phyloP scores from a whole-genome alignment of 2,329 filamentous ascomycete species.

The Macrophomina tecta region DNA sequence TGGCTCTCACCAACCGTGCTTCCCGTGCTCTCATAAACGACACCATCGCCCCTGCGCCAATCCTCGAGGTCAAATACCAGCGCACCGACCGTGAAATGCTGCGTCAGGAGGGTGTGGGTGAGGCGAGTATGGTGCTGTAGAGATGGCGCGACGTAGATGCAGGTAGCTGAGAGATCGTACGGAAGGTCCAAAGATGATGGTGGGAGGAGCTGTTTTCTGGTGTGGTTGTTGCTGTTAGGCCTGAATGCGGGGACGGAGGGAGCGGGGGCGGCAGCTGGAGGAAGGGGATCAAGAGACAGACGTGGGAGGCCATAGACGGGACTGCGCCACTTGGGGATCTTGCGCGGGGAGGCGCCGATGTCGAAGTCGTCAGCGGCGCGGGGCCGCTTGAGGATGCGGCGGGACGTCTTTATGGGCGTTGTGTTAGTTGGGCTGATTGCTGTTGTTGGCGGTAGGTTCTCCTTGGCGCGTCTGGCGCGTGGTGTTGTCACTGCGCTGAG shows the following conservation, averaged over 20 bases:
- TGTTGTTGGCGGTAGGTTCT: not conserved
- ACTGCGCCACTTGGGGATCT: constrained; percentile 18
- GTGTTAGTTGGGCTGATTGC: not conserved
- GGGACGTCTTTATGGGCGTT: not conserved
- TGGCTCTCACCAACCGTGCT: constrained; percentile 19
- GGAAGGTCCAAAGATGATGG: not conserved
- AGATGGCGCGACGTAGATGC: constrained; percentile 4
- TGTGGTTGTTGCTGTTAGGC: not conserved
- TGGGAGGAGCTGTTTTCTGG: not conserved
- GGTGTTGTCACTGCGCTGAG: not conserved
- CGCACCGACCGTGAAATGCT: not conserved
- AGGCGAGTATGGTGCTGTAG: not conserved
- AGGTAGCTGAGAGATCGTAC: not conserved
- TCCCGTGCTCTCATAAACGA: constrained; percentile 4
- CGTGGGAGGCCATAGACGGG: constrained; percentile 26
- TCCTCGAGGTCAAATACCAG: not conserved
- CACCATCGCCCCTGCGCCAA: constrained; percentile 12
- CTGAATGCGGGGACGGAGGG: too few relatives aligned
- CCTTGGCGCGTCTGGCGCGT: not conserved
- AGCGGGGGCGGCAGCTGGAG: not conserved
- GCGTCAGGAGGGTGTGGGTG: not conserved
- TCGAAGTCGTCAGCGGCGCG: constrained; percentile 19
- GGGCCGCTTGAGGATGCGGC: not conserved
- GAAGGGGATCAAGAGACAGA: constrained; percentile 34
- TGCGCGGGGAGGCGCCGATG: constrained; percentile 18